phyloP scores from a whole-genome alignment of 257 asterid genomes.

The Linderniella brevidens region DNA sequence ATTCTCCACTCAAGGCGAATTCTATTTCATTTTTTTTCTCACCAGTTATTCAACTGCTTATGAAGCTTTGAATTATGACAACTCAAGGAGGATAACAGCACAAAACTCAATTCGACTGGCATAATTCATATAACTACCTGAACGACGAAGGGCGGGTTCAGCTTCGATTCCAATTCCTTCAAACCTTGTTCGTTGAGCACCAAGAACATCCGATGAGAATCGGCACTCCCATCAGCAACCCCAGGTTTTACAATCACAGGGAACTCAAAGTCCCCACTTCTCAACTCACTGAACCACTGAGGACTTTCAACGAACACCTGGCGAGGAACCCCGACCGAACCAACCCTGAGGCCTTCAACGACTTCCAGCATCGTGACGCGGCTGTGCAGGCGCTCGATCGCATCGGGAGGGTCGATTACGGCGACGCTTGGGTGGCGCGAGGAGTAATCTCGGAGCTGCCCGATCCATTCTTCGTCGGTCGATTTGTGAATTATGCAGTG shows the following conservation, averaged over 20 bases:
- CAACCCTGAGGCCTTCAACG: slow-evolving; percentile 17
- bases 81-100: too few species aligned
- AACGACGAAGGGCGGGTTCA: slow-evolving; percentile 31
- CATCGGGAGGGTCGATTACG: slow-evolving; percentile 40
- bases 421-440: slow-evolving; percentile 24
- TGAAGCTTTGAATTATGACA: too few species aligned
- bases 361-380: slow-evolving; percentile 63
- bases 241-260: slow-evolving; percentile 67
- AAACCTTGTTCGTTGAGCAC: slow-evolving; percentile 41
- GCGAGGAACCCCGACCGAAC: slow-evolving; percentile 30
- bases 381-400: slow-evolving; percentile 44
- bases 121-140: too few species aligned
- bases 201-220: slow-evolving; percentile 60
- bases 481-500: slow-evolving; percentile 60
- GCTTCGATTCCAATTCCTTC: slow-evolving; percentile 19
- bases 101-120: too few species aligned
- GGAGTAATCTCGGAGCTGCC: slow-evolving; percentile 24
- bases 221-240: slow-evolving; percentile 38
- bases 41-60: too few species aligned
- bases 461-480: slow-evolving; percentile 31
- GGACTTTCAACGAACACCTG: slow-evolving; percentile 40
- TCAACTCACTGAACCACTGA: slow-evolving; percentile 7
- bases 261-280: slow-evolving; percentile 16
- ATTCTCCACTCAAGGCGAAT: too few species aligned
- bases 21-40: too few species aligned